A percentile compares a stretch with the other conserved stretches of the same genome.
Evolutionary conservation across 176 grass and related monocot species (phyloP).

Genomic region (Bothriochloa decipiens): DNA sequence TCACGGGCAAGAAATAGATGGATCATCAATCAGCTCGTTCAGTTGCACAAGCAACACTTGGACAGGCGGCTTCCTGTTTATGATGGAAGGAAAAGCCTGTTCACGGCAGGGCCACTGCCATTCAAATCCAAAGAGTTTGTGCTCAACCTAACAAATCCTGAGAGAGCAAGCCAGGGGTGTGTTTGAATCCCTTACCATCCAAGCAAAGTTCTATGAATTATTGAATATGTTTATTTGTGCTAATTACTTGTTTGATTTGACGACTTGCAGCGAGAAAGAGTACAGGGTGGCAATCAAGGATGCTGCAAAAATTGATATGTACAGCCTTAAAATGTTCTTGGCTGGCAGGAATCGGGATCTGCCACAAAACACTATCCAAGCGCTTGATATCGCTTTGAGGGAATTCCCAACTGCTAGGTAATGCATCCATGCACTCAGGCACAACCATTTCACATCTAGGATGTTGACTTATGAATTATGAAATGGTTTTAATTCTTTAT

Average conservation of each 20-base stretch:
- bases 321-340: constrained; percentile 58
- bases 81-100: constrained; percentile 62
- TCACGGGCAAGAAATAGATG: constrained; percentile 42
- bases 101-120: constrained; percentile 58
- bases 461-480: background rate
- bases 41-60: constrained; percentile 34
- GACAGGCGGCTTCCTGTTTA: constrained; percentile 49
- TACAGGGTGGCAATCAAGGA: constrained; percentile 62
- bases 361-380: constrained; percentile 73
- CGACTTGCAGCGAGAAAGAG: constrained; percentile 40
- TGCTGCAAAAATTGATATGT: constrained; percentile 44
- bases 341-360: constrained; percentile 44
- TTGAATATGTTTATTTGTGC: constrained; percentile 9
- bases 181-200: background rate
- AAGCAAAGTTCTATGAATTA: background rate
- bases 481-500: background rate
- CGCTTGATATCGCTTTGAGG: constrained; percentile 78
- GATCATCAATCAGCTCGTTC: constrained; percentile 52
- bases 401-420: constrained; percentile 48
- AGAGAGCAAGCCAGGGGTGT: constrained; percentile 33
- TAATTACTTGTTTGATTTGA: background rate
- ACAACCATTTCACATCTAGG: background rate
- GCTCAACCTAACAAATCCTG: constrained; percentile 41
- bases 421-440: background rate
- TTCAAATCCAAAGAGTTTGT: constrained; percentile 55